Evolutionary conservation across 495 filamentous ascomycete genomes (phyloP).

Genomic region (Tuber magnatum): DNA sequence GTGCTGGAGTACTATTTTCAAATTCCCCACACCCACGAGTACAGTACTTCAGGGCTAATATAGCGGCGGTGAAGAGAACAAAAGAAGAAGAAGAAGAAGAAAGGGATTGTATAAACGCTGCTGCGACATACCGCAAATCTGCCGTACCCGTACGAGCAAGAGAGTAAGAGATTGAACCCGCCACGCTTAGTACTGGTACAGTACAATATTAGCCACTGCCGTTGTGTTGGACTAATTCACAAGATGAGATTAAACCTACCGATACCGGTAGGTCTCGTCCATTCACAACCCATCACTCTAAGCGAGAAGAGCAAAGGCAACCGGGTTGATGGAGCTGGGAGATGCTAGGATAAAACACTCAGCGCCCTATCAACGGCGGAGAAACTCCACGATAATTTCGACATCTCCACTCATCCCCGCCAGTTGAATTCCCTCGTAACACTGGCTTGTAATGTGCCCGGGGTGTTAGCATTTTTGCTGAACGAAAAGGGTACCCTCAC

Average conservation of each 20-base stretch:
- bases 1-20: background rate
- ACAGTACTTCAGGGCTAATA: background rate
- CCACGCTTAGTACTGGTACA: background rate
- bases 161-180: background rate
- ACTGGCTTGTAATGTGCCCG: background rate
- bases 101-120: background rate
- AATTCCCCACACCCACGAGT: background rate
- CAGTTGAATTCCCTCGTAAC: background rate
- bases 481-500: background rate
- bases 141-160: background rate
- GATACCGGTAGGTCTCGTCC: background rate
- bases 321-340: background rate
- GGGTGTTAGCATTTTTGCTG: background rate
- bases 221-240: background rate
- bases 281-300: background rate
- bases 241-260: background rate
- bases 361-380: background rate
- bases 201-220: background rate
- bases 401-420: background rate
- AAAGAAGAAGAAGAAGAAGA: background rate
- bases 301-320: background rate
- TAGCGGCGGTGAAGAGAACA: background rate
- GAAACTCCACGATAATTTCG: background rate
- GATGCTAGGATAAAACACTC: background rate
- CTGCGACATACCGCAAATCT: background rate